Base-by-base conservation (phyloP, 2,329 filamentous ascomycete species). In the Colletotrichum kahawae region DNA sequence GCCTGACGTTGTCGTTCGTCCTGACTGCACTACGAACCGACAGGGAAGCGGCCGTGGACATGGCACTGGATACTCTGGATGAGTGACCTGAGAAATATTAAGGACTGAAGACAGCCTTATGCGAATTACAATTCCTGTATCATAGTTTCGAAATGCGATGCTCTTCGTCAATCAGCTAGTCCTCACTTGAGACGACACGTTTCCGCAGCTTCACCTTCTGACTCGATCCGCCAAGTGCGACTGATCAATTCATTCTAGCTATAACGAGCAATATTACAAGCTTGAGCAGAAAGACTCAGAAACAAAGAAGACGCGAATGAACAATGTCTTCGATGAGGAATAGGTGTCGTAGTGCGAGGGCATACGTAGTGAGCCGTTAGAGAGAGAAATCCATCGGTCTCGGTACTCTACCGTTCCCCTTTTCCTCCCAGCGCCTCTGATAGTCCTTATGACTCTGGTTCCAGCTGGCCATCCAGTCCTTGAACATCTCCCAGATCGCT, bases 41-140 rank as follows among this genome's bases (percentile, higher is more conserved):
- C 21, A 24, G 16, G 72, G 72, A 31, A 59, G 29, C 7, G 72
- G 72, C 12, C 72, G 72, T 1, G 72, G 72, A 34, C 7, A 64
- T 6, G 72, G 69, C 16, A 75, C 72, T 5, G 72, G 72, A 12
- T 75, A 75, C 13, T 54, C 56, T 13, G 68, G 71, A 62, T 36
- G 4, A 34, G 66, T 10, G 18, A 16, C 16, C 12, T 29, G 0
- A 7, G 13, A 29, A 57, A 29, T 10, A 57, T 4, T 0, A 51
- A 51, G 10, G 54, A 57, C 14, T 57, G 24, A 10, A 57, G 4
- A 12, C 54, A 51, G n/a, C 1, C 43, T 0, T 51, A 21, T 7
- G 6, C 43, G 43, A 4, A 10, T 51, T 51, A 51, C 2, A 10
- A 4, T 51, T 51, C n/a, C 2, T 51, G 43, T 51, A 51, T 0